These are phyloP conservation scores for Aphanomyces invadans DNA, from an alignment of 352 stramenopile species.

Conservation along the genomic window DNA sequence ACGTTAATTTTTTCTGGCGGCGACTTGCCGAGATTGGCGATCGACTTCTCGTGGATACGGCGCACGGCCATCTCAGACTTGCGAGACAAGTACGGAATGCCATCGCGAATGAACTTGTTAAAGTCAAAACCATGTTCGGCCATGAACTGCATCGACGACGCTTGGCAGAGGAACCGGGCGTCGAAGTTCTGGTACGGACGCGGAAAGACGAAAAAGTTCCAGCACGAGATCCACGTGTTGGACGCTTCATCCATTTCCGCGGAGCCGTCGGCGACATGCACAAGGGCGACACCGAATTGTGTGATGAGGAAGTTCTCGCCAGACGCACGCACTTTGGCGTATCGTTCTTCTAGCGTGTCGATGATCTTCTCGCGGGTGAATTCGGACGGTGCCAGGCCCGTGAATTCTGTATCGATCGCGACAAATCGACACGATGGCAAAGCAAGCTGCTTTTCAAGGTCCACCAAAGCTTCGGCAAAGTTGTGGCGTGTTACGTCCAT, in stretches of 20 bases:
- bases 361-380: slow-evolving; percentile 38
- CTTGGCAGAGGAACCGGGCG: slow-evolving; percentile 71
- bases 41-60: slow-evolving; percentile 44
- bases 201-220: slow-evolving; percentile 83
- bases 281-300: slow-evolving; percentile 72
- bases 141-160: slow-evolving; percentile 72
- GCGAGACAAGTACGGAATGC: slow-evolving; percentile 67
- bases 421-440: slow-evolving; percentile 58
- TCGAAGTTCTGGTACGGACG: slow-evolving; percentile 53
- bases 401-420: slow-evolving; percentile 81
- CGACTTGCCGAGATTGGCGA: slow-evolving; percentile 46
- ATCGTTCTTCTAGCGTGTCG: slow-evolving; percentile 73
- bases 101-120: slow-evolving; percentile 80
- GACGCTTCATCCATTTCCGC: not conserved
- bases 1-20: slow-evolving; percentile 7
- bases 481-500: slow-evolving; percentile 84
- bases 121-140: slow-evolving; percentile 82
- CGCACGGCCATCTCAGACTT: slow-evolving; percentile 41
- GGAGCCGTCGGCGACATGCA: slow-evolving; percentile 41
- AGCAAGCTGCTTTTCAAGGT: slow-evolving; percentile 53
- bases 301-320: slow-evolving; percentile 76
- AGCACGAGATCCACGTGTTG: slow-evolving; percentile 64
- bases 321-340: slow-evolving; percentile 59
- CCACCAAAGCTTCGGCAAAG: slow-evolving; percentile 48
- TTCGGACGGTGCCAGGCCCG: slow-evolving; percentile 60